Evolutionary conservation across 306 rosid genomes (phyloP).

Genomic region (Prunus mongolica): DNA sequence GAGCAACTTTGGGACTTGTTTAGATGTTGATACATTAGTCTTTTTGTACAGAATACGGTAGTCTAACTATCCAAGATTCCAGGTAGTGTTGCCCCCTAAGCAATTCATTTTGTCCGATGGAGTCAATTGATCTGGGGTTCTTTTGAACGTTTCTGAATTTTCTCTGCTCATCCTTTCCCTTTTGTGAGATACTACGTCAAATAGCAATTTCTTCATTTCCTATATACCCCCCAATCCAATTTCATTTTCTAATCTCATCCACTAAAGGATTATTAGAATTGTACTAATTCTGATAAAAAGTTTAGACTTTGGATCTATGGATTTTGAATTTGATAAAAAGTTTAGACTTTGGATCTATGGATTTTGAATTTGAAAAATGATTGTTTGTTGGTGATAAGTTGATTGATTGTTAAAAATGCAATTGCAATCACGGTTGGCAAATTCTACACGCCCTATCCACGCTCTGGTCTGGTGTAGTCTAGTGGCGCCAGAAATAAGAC

Average conservation of each 20-base stretch:
- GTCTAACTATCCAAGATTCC: not conserved
- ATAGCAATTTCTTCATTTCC: not conserved
- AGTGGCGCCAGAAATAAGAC: not conserved
- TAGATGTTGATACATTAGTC: not conserved
- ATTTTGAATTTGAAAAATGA: too few species aligned
- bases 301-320: too few species aligned
- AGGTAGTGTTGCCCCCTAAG: constrained; percentile 3
- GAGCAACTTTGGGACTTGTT: not conserved
- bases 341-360: too few species aligned
- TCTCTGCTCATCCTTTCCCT: not conserved
- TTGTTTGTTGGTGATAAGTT: too few species aligned
- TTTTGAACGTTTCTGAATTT: not conserved
- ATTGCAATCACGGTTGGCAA: not conserved
- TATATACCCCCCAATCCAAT: not conserved
- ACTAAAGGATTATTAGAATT: too few species aligned
- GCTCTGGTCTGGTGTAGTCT: too few species aligned
- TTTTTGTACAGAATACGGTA: constrained; percentile 1
- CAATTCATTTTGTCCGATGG: not conserved
- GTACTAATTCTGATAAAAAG: too few species aligned
- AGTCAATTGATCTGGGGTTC: not conserved
- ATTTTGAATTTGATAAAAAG: too few species aligned
- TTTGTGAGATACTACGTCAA: not conserved
- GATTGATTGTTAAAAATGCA: not conserved
- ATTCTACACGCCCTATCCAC: constrained; percentile 13
- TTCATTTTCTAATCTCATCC: not conserved